A percentile compares a stretch with the other conserved stretches of the same genome.
These are phyloP conservation scores for Suillus tomentosus DNA, from an alignment of 768 basidiomycete genomes.

Conservation along the genomic window DNA sequence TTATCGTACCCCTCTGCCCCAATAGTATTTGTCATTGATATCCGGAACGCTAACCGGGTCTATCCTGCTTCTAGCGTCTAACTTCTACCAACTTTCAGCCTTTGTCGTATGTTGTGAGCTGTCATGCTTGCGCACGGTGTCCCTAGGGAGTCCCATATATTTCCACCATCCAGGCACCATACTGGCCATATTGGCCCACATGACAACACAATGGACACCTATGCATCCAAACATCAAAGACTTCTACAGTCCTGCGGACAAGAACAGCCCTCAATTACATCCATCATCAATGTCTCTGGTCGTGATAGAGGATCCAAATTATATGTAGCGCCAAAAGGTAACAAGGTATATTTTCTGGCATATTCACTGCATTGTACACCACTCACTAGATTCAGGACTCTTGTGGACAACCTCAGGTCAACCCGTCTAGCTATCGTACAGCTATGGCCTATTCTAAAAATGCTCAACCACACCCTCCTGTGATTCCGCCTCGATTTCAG, in stretches of 20 bases:
- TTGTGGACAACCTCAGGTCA: neutral
- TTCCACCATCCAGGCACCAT: neutral
- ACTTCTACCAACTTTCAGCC: neutral
- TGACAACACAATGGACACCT: neutral
- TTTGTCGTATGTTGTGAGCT: neutral
- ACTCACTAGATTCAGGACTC: neutral
- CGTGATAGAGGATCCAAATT: neutral
- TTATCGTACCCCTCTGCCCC: neutral
- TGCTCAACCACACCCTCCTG: neutral
- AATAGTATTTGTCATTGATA: conserved; percentile 3
- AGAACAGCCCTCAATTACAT: neutral
- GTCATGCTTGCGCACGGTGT: neutral
- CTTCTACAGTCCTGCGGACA: too few relatives aligned
- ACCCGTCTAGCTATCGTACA: neutral
- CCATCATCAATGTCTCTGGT: neutral
- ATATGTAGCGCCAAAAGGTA: neutral
- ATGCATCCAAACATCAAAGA: neutral
- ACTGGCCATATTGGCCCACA: neutral
- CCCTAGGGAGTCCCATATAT: neutral
- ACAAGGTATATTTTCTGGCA: neutral
- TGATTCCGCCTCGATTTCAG: neutral
- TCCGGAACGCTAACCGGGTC: neutral
- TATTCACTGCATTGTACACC: neutral
- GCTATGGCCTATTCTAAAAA: neutral
- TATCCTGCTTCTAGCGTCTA: neutral